Conservation (phyloP, 1,139 yeast genomes). For the Taphrina communis region DNA sequence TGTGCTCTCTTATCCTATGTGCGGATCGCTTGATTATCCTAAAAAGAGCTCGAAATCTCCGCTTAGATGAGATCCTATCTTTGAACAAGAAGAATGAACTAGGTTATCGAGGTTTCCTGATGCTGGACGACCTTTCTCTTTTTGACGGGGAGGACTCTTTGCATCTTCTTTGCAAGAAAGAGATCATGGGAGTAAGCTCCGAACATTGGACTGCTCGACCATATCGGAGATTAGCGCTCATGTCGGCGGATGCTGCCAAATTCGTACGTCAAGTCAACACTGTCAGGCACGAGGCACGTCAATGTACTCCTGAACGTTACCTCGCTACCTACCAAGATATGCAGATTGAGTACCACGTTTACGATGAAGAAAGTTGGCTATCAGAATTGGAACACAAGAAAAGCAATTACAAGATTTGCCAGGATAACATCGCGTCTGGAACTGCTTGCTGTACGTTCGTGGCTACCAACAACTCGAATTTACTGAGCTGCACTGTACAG, state of each 20-base stretch:
- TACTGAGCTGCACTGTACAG: conserved; percentile 5
- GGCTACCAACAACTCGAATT: neutral
- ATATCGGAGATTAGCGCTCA: conserved; percentile 16
- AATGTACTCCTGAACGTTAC: neutral
- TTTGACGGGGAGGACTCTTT: conserved; percentile 29
- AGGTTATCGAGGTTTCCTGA: conserved; percentile 28
- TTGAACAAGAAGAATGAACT: conserved; percentile 24
- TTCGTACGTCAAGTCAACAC: conserved; percentile 11
- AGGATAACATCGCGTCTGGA: conserved; percentile 7
- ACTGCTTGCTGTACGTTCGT: conserved; percentile 1
- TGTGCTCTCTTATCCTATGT: conserved; percentile 30
- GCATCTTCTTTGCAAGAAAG: conserved; percentile 7
- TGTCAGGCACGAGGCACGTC: neutral
- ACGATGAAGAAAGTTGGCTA: conserved; percentile 17
- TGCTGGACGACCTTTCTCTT: neutral
- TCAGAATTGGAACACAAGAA: neutral
- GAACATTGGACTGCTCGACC: conserved; percentile 31
- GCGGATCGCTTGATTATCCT: conserved; percentile 33
- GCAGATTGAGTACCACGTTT: conserved; percentile 15
- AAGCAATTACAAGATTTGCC: conserved; percentile 6
- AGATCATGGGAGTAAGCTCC: conserved; percentile 17
- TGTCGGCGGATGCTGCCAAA: conserved; percentile 21
- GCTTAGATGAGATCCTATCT: conserved; percentile 19
- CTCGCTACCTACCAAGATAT: neutral
- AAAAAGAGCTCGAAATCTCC: conserved; percentile 15